Percentiles rank a stretch among this genome's conserved stretches.
Conservation (phyloP, 139 green algal genomes). For the Chlamydomonas sphaeroides region DNA sequence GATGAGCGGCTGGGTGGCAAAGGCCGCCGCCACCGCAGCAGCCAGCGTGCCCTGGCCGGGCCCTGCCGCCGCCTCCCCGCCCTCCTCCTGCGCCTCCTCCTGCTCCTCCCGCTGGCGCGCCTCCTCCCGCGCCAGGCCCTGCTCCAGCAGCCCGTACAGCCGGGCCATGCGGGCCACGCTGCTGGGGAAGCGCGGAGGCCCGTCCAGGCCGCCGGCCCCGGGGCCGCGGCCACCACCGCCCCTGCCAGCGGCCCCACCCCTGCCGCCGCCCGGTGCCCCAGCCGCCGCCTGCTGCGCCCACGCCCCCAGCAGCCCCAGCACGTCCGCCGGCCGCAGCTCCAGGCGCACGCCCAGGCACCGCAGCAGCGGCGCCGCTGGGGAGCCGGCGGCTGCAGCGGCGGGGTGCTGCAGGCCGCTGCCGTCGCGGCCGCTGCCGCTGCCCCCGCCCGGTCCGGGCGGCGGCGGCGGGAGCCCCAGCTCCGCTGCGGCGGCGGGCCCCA, state of each 20-base stretch:
- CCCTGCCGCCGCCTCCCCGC: background rate
- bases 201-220: too few relatives aligned
- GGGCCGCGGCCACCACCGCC: background rate
- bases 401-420: too few relatives aligned
- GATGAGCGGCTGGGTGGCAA: constrained; percentile 7
- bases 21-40: background rate
- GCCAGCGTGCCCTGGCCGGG: too few relatives aligned
- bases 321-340: background rate
- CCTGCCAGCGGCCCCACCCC: constrained; percentile 2
- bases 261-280: too few relatives aligned
- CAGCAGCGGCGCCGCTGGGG: too few relatives aligned
- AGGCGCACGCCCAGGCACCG: too few relatives aligned
- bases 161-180: background rate
- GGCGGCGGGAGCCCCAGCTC: too few relatives aligned
- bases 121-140: background rate
- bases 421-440: too few relatives aligned
- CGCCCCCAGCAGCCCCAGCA: background rate
- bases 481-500: too few relatives aligned
- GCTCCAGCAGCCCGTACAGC: constrained; percentile 3
- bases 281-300: background rate
- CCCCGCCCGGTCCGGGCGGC: too few relatives aligned
- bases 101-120: background rate
- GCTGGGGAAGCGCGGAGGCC: background rate
- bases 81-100: background rate
- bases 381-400: too few relatives aligned